Evolutionary conservation across 805 yeast genomes (phyloP).

Genomic region (Cyberlindnera lachancei): DNA sequence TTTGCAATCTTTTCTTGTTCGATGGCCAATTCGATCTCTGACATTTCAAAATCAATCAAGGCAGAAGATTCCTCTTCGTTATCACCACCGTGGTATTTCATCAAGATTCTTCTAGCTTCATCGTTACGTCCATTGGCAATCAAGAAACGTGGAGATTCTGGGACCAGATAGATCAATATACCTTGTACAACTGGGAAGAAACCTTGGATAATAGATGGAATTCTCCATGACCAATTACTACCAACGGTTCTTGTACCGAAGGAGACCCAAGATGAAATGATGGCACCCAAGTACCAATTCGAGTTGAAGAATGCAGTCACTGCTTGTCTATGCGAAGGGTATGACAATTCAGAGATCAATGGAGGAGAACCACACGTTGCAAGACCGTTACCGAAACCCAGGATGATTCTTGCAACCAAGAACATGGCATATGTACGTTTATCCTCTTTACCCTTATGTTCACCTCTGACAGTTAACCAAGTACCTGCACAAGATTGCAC

Average conservation of each 20-base stretch:
- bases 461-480: constrained; percentile 8
- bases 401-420: constrained; percentile 30
- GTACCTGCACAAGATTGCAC: constrained; percentile 24
- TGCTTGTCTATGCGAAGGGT: constrained; percentile 34
- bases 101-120: constrained; percentile 35
- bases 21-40: constrained; percentile 33
- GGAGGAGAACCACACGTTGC: constrained; percentile 38
- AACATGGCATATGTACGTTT: constrained; percentile 18
- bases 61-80: constrained; percentile 16
- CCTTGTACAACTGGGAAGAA: constrained; percentile 37
- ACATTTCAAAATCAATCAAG: constrained; percentile 31
- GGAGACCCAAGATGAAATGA: constrained; percentile 43
- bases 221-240: constrained; percentile 40
- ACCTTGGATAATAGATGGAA: constrained; percentile 46
- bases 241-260: constrained; percentile 32
- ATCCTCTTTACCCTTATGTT: neutral
- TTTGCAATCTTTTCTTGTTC: constrained; percentile 32
- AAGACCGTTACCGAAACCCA: constrained; percentile 40
- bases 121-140: constrained; percentile 33
- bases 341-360: constrained; percentile 43
- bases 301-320: constrained; percentile 39
- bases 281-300: constrained; percentile 45
- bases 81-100: constrained; percentile 32
- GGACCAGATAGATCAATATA: constrained; percentile 30
- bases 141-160: constrained; percentile 43